Base-by-base conservation (phyloP, 2,329 filamentous ascomycete species). In the Microsporum ferrugineum region DNA sequence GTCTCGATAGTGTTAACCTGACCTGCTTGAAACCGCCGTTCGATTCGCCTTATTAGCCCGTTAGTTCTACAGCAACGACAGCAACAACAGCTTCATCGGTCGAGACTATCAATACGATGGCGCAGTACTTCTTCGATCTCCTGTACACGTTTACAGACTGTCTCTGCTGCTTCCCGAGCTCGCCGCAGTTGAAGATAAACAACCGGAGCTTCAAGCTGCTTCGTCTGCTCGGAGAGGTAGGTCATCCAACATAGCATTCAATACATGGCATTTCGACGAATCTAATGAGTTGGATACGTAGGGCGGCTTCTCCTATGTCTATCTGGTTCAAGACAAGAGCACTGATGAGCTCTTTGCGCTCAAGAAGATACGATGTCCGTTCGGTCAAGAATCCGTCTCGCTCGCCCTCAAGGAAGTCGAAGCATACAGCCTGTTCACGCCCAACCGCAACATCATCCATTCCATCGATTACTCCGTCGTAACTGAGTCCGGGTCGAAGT, bases 301-400 rank as follows among this genome's bases (percentile, higher is more conserved):
- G 88, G 94, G 94, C 72, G 94, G 94, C 70, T 99, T 99, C 80
- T 96, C 91, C 66, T 99, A 97, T 76, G 94, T 99, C 68, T 99
- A 99, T 77, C 88, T 99, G 63, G 94, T 99, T 63, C 89, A 97
- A 80, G 91, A 96, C 74, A 92, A 88, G 56, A 80, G 84, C 60
- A 88, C 85, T 59, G 88, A 89, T 63, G 85, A 92, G 69, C 83
- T 96, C 55, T 92, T 95, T 74, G 94, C 94, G 17, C 85, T 97
- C 64, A 99, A 99, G 77, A 99, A 99, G 82, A 99, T 99, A 75
- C 87, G 92, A 72, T 99, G 94, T 80, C 92, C 94, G 3, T 97
- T 99, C 71, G 94, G 94, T 66, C 88, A 94, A 75, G 94, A 99
- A 79, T 96, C 90, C 31, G 92, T 99, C 62, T 86, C 90, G 66